Evolutionary conservation across 495 filamentous ascomycete genomes (phyloP).

Genomic region (Aspergillus heteromorphus): DNA sequence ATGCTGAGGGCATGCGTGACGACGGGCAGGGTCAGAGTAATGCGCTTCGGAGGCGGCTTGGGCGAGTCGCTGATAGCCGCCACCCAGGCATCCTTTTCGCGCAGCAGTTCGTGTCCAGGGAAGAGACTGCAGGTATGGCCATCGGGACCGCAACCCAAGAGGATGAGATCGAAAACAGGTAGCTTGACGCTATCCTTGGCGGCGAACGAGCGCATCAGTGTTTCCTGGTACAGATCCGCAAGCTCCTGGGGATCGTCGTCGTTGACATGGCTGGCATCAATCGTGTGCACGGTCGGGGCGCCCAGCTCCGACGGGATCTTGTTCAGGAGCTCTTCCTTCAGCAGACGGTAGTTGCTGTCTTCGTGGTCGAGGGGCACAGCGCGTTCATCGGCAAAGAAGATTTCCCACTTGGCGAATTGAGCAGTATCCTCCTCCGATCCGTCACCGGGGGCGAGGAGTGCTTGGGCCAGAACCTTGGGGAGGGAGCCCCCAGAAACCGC

Average conservation of each 20-base stretch:
- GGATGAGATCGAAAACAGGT: conserved; percentile 87
- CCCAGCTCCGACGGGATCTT: conserved; percentile 68
- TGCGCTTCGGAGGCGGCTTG: conserved; percentile 85
- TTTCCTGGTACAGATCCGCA: conserved; percentile 88
- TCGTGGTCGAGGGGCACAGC: conserved; percentile 83
- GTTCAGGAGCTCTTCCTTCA: conserved; percentile 81
- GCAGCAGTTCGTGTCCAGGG: conserved; percentile 78
- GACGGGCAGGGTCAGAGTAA: conserved; percentile 88
- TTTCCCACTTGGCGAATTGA: conserved; percentile 84
- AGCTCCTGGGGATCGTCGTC: conserved; percentile 86
- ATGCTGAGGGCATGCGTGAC: conserved; percentile 76
- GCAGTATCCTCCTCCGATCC: conserved; percentile 55
- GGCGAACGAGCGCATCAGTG: conserved; percentile 76
- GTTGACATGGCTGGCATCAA: conserved; percentile 64
- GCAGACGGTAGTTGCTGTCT: conserved; percentile 88
- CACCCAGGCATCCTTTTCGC: conserved; percentile 90
- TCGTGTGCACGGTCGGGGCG: conserved; percentile 67
- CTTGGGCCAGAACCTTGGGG: conserved; percentile 74
- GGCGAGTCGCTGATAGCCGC: conserved; percentile 85
- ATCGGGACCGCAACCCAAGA: conserved; percentile 91
- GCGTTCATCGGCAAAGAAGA: conserved; percentile 98
- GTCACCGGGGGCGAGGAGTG: conserved; percentile 61
- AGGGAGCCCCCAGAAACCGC: conserved; percentile 94
- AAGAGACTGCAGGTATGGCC: conserved; percentile 97
- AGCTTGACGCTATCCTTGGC: conserved; percentile 82